A percentile compares a stretch with the other conserved stretches of the same genome.
Evolutionary conservation across 2,329 filamentous ascomycete species (phyloP).

Genomic region (Fonsecaea multimorphosa): DNA sequence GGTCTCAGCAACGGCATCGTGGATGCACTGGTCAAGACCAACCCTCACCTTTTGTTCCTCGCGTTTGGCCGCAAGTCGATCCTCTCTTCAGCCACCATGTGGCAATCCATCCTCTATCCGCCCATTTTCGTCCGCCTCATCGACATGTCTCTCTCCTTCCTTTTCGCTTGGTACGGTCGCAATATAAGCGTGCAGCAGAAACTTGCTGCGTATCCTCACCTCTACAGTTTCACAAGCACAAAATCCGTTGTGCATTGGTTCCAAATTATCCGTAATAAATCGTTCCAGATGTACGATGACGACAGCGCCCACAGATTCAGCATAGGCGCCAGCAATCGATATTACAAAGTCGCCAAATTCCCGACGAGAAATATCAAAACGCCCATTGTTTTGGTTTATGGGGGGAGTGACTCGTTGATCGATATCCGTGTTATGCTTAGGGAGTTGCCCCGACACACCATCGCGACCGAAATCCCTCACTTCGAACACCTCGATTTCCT

Average conservation of each 20-base stretch:
- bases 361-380: slow-evolving; percentile 97
- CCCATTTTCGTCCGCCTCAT: slow-evolving; percentile 90
- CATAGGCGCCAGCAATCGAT: slow-evolving; percentile 74
- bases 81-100: slow-evolving; percentile 91
- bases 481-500: slow-evolving; percentile 98
- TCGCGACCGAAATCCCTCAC: slow-evolving; percentile 84
- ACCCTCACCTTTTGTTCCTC: slow-evolving; percentile 88
- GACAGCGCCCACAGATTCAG: slow-evolving; percentile 80
- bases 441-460: slow-evolving; percentile 82
- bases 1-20: slow-evolving; percentile 89
- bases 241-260: slow-evolving; percentile 99
- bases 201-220: slow-evolving; percentile 89
- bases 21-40: slow-evolving; percentile 90
- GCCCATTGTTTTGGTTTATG: slow-evolving; percentile 90
- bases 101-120: slow-evolving; percentile 94
- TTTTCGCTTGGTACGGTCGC: slow-evolving; percentile 86
- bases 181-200: slow-evolving; percentile 91
- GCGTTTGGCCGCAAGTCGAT: slow-evolving; percentile 92
- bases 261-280: slow-evolving; percentile 95
- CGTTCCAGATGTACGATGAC: slow-evolving; percentile 98
- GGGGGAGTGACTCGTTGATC: slow-evolving; percentile 89
- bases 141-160: slow-evolving; percentile 77
- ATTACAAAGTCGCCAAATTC: slow-evolving; percentile 95
- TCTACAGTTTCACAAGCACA: slow-evolving; percentile 95
- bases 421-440: slow-evolving; percentile 92